These are phyloP conservation scores for Mycotypha africana DNA, from an alignment of 371 early-diverging fungal genomes.

Conservation along the genomic window DNA sequence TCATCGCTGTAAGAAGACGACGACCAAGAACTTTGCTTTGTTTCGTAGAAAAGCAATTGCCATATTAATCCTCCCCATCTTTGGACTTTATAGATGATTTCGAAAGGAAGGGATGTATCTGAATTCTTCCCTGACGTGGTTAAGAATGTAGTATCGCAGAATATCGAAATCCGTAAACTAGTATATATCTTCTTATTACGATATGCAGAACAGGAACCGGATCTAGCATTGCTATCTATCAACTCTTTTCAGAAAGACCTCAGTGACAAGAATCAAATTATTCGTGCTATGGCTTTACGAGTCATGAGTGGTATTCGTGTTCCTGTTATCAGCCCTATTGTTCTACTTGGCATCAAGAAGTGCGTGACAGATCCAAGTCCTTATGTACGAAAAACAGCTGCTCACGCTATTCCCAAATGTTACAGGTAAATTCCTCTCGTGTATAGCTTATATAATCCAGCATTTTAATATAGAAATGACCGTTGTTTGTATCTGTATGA, in stretches of 20 bases:
- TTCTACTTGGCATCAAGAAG: slow-evolving; percentile 84
- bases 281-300: slow-evolving; percentile 91
- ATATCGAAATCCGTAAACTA: slow-evolving; percentile 86
- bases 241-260: slow-evolving; percentile 97
- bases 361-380: slow-evolving; percentile 83
- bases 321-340: slow-evolving; percentile 84
- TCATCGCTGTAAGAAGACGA: slow-evolving; percentile 70
- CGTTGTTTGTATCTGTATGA: not conserved
- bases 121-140: slow-evolving; percentile 94
- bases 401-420: slow-evolving; percentile 86
- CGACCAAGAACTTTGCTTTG: too few relatives aligned
- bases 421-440: slow-evolving; percentile 63
- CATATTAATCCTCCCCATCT: not conserved
- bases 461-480: too few relatives aligned
- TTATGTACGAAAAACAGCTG: slow-evolving; percentile 91
- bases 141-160: slow-evolving; percentile 91
- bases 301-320: slow-evolving; percentile 94
- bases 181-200: slow-evolving; percentile 92
- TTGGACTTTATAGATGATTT: slow-evolving; percentile 90
- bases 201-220: slow-evolving; percentile 94
- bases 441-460: not conserved
- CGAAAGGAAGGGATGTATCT: slow-evolving; percentile 88
- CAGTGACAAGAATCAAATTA: slow-evolving; percentile 87
- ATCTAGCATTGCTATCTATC: slow-evolving; percentile 82
- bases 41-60: too few relatives aligned